Percentiles rank a stretch among this genome's conserved stretches.
Conservation (phyloP, 2,329 filamentous ascomycete species). For the Trichoderma brevicompactum region DNA sequence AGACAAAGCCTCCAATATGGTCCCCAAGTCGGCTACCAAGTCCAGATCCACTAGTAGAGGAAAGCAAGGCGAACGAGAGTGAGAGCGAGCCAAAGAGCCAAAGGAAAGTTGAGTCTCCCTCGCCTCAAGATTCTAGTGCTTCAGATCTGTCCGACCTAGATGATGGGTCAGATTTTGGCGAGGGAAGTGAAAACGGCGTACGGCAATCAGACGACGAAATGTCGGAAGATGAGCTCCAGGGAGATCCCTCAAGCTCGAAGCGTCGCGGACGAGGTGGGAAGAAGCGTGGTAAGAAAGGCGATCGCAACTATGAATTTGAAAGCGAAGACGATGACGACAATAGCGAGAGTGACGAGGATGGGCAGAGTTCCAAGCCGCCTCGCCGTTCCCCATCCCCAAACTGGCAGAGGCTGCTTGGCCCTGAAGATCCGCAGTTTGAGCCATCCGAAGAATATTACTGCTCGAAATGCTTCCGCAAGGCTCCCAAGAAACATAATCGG, state of each 20-base stretch:
- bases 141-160: neutral
- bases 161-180: neutral
- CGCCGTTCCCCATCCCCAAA: constrained; percentile 36
- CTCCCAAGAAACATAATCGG: constrained; percentile 36
- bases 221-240: neutral
- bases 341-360: constrained; percentile 26
- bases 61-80: neutral
- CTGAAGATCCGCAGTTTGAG: constrained; percentile 34
- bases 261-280: neutral
- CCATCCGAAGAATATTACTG: constrained; percentile 41
- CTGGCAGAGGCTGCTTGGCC: constrained; percentile 36
- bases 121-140: neutral
- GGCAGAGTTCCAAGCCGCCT: neutral
- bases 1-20: no score
- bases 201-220: neutral
- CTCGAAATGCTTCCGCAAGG: constrained; percentile 41
- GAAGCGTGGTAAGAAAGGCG: neutral
- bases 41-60: neutral
- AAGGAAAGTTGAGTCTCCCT: no score
- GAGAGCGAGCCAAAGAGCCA: neutral
- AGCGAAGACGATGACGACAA: constrained; percentile 20
- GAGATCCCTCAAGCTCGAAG: constrained; percentile 26
- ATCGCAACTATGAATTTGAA: neutral
- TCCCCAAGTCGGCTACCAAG: neutral
- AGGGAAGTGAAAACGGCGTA: neutral